These are phyloP conservation scores for Larix kaempferi DNA, from an alignment of 75 land plant species.

Conservation along the genomic window DNA sequence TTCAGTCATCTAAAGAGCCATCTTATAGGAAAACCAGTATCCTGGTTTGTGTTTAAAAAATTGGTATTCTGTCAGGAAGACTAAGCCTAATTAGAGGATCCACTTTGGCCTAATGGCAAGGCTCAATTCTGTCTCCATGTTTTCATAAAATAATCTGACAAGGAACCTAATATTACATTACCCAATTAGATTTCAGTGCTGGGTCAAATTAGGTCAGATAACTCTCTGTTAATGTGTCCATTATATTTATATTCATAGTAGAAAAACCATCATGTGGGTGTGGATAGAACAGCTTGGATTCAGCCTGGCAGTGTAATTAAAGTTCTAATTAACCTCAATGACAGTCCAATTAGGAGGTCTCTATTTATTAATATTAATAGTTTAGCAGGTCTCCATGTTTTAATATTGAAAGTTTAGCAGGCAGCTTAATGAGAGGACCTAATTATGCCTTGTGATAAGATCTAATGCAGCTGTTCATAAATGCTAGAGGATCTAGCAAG, in stretches of 20 bases:
- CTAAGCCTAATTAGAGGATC: background rate
- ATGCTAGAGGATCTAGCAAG: too few relatives aligned
- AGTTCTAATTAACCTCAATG: background rate
- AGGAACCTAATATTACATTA: background rate
- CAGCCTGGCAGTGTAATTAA: background rate
- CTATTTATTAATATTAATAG: background rate
- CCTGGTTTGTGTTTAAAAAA: background rate
- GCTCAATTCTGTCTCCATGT: background rate
- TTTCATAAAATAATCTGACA: too few relatives aligned
- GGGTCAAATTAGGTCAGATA: too few relatives aligned
- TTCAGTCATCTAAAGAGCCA: background rate
- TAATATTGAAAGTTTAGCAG: background rate
- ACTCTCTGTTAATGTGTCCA: too few relatives aligned
- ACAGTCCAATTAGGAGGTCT: background rate
- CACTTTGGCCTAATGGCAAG: background rate
- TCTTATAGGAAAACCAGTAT: background rate
- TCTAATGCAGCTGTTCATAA: too few relatives aligned
- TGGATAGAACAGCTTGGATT: background rate
- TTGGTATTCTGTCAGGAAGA: background rate
- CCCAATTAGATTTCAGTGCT: background rate
- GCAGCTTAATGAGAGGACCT: background rate
- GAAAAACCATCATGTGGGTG: background rate
- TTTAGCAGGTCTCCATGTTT: background rate
- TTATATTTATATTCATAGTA: background rate
- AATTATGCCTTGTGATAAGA: too few relatives aligned